Evolutionary conservation across 2,329 filamentous ascomycete species (phyloP).

Genomic region (Aspergillus quadrilineatus): DNA sequence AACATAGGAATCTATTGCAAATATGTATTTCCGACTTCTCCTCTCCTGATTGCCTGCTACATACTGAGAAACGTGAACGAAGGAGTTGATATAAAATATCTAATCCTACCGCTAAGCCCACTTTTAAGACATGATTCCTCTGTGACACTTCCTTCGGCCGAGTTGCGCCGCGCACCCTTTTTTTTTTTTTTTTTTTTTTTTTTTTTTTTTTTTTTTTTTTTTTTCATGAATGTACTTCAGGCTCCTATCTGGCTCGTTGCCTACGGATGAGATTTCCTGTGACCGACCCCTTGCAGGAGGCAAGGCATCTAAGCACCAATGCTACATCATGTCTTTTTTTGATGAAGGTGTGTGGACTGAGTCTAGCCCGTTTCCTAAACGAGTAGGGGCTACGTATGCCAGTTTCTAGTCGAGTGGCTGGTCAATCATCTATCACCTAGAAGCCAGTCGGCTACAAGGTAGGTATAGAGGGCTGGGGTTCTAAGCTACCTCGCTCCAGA

Average conservation of each 20-base stretch:
- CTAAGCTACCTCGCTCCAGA: conserved; percentile 25
- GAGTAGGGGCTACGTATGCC: background rate
- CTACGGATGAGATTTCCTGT: background rate
- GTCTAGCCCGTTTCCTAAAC: background rate
- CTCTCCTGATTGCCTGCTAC: no score
- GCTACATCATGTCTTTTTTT: background rate
- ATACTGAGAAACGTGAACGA: no score
- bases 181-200: background rate
- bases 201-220: background rate
- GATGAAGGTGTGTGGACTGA: background rate
- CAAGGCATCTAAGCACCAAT: background rate
- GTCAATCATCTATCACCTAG: background rate
- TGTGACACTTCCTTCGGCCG: no score
- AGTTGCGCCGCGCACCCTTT: no score
- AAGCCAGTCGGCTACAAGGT: background rate
- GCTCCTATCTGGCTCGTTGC: background rate
- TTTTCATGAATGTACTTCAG: background rate
- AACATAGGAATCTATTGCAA: no score
- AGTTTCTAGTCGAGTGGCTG: background rate
- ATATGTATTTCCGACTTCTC: no score
- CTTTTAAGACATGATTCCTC: no score
- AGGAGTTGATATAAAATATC: no score
- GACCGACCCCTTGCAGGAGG: conserved; percentile 8
- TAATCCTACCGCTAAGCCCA: no score
- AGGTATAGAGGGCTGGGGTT: background rate